phyloP scores from a whole-genome alignment of 2,329 filamentous ascomycete genomes.

The Xylariaceae sp. region DNA sequence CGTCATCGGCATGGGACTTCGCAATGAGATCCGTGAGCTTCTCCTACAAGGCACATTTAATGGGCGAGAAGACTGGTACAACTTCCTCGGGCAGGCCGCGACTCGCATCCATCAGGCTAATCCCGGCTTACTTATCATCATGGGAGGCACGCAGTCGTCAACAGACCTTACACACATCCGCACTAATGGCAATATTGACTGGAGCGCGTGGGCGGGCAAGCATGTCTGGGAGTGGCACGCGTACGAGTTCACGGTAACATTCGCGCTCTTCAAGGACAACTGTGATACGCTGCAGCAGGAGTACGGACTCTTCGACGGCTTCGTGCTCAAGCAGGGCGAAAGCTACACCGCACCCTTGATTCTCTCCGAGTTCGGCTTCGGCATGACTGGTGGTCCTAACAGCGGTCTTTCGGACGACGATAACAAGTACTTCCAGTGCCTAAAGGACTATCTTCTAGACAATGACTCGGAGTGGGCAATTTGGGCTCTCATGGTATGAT shows the following conservation, averaged over 20 bases:
- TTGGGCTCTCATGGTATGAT: slow-evolving; percentile 63
- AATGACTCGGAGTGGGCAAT: slow-evolving; percentile 66
- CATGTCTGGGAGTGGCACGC: slow-evolving; percentile 66
- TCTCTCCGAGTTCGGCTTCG: slow-evolving; percentile 65
- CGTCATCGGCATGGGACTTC: slow-evolving; percentile 60
- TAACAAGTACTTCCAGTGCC: slow-evolving; percentile 55
- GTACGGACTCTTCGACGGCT: slow-evolving; percentile 57
- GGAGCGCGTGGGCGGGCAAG: slow-evolving; percentile 53
- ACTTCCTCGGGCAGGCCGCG: slow-evolving; percentile 54
- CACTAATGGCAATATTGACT: slow-evolving; percentile 49
- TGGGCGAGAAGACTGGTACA: slow-evolving; percentile 56
- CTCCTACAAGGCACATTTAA: slow-evolving; percentile 53
- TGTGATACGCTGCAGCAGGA: slow-evolving; percentile 51
- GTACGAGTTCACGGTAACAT: slow-evolving; percentile 61
- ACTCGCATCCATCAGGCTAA: slow-evolving; percentile 57
- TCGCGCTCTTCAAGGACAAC: slow-evolving; percentile 47
- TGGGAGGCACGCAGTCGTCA: slow-evolving; percentile 59
- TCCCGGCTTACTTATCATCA: slow-evolving; percentile 57
- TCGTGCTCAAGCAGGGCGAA: slow-evolving; percentile 55
- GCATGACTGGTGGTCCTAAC: slow-evolving; percentile 49
- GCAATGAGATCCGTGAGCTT: slow-evolving; percentile 61
- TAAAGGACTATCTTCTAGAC: slow-evolving; percentile 56
- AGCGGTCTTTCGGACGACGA: slow-evolving; percentile 52
- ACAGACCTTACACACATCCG: slow-evolving; percentile 57
- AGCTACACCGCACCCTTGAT: slow-evolving; percentile 60